These are phyloP conservation scores for maize (Zea mays) DNA, from an alignment of 176 grass and related monocot species.

Conservation along the genomic window Zm-B73-REFERENCE-NAM-5.0 NC_050103.1:58165501-58166000, in stretches of 20 bases:
- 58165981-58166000: slow-evolving; percentile 23
- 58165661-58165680: too few species aligned
- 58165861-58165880: slow-evolving; percentile 40
- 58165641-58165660: too few species aligned
- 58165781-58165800: not conserved
- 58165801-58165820: not conserved
- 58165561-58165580: too few species aligned
- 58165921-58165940: not conserved
- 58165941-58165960: slow-evolving; percentile 28
- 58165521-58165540: too few species aligned
- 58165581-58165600: too few species aligned
- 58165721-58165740: not conserved
- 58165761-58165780: not conserved
- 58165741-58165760: not conserved
- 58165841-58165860: not conserved
- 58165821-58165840: not conserved
- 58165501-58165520: too few species aligned
- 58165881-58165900: slow-evolving; percentile 26
- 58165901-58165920: slow-evolving; percentile 28
- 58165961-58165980: not conserved
- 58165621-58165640: too few species aligned
- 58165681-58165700: too few species aligned
- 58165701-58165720: too few species aligned
- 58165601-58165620: too few species aligned
- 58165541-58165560: too few species aligned